Conservation (phyloP, 345 rosid species). For the Geranium brycei region DNA sequence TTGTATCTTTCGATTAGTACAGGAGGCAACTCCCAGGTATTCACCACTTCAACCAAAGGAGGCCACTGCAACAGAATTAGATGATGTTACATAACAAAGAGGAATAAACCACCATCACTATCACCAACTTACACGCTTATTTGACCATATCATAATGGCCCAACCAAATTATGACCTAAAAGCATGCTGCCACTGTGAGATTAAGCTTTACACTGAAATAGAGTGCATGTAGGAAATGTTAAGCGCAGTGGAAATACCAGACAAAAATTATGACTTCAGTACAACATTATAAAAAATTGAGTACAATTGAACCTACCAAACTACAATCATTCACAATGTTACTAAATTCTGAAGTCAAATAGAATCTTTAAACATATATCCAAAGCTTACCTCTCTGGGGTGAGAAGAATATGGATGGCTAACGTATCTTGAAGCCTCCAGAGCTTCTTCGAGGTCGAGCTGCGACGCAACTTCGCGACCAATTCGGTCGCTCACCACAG, state of each 20-base stretch:
- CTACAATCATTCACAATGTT: too few species aligned
- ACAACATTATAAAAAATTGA: neutral
- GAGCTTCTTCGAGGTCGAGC: constrained; percentile 80
- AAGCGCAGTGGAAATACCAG: too few species aligned
- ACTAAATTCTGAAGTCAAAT: neutral
- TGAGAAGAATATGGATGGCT: constrained; percentile 86
- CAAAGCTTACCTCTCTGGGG: constrained; percentile 57
- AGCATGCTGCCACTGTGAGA: too few species aligned
- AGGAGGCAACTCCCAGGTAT: constrained; percentile 76
- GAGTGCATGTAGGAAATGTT: neutral
- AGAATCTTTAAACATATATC: neutral
- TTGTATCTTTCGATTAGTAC: constrained; percentile 79
- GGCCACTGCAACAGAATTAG: constrained; percentile 65
- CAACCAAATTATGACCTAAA: neutral
- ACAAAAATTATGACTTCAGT: neutral
- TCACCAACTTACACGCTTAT: neutral
- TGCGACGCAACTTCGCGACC: constrained; percentile 70
- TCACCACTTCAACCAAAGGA: constrained; percentile 64
- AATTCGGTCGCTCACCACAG: constrained; percentile 62
- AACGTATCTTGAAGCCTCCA: constrained; percentile 83
- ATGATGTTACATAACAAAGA: neutral
- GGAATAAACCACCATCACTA: neutral
- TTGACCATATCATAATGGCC: neutral
- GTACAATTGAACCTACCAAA: too few species aligned
- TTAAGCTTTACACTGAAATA: neutral